These are phyloP conservation scores for Pseudopithomyces chartarum DNA, from an alignment of 2,329 filamentous ascomycete genomes.

Conservation along the genomic window DNA sequence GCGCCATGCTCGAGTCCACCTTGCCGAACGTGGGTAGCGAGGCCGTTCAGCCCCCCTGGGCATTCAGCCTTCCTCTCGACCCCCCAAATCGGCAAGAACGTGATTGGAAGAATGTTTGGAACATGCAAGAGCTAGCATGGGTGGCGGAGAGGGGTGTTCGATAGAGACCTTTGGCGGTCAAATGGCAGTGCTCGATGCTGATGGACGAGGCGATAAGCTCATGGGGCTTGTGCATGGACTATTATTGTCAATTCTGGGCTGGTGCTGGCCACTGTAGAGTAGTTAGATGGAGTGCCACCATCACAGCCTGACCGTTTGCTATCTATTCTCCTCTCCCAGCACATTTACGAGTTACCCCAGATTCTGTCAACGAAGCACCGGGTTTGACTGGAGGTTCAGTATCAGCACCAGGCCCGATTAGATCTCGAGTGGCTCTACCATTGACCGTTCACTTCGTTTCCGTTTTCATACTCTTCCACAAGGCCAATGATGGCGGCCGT, in stretches of 20 bases:
- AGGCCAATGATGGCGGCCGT: not conserved
- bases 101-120: conserved; percentile 1
- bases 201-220: not conserved
- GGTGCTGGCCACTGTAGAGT: not conserved
- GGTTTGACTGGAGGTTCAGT: too few relatives aligned
- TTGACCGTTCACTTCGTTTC: not conserved
- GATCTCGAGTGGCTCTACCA: too few relatives aligned
- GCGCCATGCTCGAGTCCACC: not conserved
- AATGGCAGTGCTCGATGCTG: not conserved
- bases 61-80: not conserved
- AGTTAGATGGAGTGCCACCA: not conserved
- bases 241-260: not conserved
- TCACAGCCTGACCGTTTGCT: not conserved
- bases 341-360: not conserved
- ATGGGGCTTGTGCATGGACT: not conserved
- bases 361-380: too few relatives aligned
- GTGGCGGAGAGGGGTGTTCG: not conserved
- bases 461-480: not conserved
- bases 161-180: not conserved
- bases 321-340: not conserved
- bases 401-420: too few relatives aligned
- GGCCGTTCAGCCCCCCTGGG: not conserved
- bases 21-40: not conserved
- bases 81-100: not conserved
- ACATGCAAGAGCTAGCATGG: conserved; percentile 1